These are phyloP conservation scores for Urochloa ruziziensis DNA, from an alignment of 176 grass and related monocot species.

Conservation along the genomic window DNA sequence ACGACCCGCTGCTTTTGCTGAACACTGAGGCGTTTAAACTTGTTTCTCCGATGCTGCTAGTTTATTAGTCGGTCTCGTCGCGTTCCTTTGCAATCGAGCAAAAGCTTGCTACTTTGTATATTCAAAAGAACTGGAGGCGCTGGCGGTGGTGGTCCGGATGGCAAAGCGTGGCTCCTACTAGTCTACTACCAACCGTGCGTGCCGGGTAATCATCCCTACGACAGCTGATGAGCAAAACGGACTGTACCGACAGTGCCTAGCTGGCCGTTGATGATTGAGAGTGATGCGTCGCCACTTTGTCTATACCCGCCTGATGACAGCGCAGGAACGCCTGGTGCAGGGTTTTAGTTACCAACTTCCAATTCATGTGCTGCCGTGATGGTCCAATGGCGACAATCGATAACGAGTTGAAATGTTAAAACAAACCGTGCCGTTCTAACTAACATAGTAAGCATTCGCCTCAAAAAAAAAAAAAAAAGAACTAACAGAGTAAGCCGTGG, in stretches of 20 bases:
- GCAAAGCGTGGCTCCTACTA: background rate
- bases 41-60: background rate
- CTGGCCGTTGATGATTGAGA: conserved; percentile 38
- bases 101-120: background rate
- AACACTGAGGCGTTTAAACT: background rate
- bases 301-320: background rate
- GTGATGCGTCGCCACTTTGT: conserved; percentile 19
- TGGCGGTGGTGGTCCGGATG: background rate
- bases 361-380: background rate
- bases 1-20: too few species aligned
- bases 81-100: background rate
- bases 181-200: background rate
- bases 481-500: too few species aligned
- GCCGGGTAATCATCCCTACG: background rate
- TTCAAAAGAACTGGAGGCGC: background rate
- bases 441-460: too few species aligned
- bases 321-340: background rate
- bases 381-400: too few species aligned
- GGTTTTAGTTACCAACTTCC: background rate
- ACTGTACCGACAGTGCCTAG: conserved; percentile 35
- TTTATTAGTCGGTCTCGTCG: background rate
- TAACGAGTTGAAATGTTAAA: background rate
- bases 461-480: too few species aligned
- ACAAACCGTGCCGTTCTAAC: too few species aligned
- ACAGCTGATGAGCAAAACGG: background rate